Percentiles rank a stretch among this genome's conserved stretches.
Evolutionary conservation across 306 rosid species (phyloP).

Genomic region (Pueraria montana): DNA sequence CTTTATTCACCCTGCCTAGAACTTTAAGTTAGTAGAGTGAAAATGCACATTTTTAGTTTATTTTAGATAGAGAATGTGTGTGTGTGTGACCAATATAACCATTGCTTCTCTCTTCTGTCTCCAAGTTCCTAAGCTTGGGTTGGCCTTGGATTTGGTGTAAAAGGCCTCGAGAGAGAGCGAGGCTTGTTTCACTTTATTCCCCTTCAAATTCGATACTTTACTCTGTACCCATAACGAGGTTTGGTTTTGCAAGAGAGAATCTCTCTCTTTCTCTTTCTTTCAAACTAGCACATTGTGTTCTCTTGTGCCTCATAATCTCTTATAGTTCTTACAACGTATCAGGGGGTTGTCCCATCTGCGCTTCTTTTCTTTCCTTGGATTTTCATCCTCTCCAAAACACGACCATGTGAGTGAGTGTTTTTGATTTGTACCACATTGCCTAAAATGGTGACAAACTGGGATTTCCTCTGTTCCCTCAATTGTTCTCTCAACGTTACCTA

Average conservation of each 20-base stretch:
- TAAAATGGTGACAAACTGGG: constrained; percentile 52
- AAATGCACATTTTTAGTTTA: constrained; percentile 34
- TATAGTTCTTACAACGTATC: constrained; percentile 8
- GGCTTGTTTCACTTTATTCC: constrained; percentile 70
- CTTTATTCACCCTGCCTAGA: constrained; percentile 49
- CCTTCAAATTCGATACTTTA: constrained; percentile 76
- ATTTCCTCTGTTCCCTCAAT: constrained; percentile 46
- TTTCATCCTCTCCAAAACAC: constrained; percentile 17
- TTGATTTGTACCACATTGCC: constrained; percentile 51
- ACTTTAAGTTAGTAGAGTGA: constrained; percentile 24
- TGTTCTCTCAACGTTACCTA: constrained; percentile 45
- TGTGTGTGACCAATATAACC: constrained; percentile 67
- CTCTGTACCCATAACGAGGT: constrained; percentile 76
- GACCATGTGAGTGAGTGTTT: constrained; percentile 45
- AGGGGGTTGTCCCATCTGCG: constrained; percentile 18
- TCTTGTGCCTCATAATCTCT: constrained; percentile 54
- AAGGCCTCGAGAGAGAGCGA: constrained; percentile 63
- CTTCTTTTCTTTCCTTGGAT: constrained; percentile 29
- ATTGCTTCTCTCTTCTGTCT: constrained; percentile 33
- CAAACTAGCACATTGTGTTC: constrained; percentile 64
- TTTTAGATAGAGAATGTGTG: constrained; percentile 10
- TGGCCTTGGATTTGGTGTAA: constrained; percentile 81
- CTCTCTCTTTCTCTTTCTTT: constrained; percentile 51
- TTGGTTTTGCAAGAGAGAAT: constrained; percentile 51
- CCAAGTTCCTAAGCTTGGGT: constrained; percentile 68